Percentiles rank a stretch among this genome's conserved stretches.
Evolutionary conservation across 768 basidiomycete genomes (phyloP).

Genomic region (Lepiota brunneoincarnata): DNA sequence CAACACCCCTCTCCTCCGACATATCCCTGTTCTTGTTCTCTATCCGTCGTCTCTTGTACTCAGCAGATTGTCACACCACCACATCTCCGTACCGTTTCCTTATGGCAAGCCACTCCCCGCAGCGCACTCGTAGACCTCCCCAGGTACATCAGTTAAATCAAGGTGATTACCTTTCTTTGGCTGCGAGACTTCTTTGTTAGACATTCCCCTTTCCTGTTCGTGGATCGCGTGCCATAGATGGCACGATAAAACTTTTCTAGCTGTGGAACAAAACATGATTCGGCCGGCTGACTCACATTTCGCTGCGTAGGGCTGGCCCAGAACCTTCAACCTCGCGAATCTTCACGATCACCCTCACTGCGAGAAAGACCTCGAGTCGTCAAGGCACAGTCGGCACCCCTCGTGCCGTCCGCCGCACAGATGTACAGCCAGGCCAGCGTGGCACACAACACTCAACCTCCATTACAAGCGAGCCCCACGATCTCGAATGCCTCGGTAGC

Average conservation of each 20-base stretch:
- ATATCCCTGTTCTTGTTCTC: background rate
- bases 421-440: constrained; percentile 40
- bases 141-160: constrained; percentile 45
- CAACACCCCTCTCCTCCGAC: constrained; percentile 4
- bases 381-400: constrained; percentile 61
- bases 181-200: constrained; percentile 3
- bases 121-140: constrained; percentile 40
- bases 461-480: constrained; percentile 46
- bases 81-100: constrained; percentile 6
- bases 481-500: constrained; percentile 38
- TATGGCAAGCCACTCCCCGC: constrained; percentile 62
- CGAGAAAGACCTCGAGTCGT: constrained; percentile 49
- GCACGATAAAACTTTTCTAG: constrained; percentile 13
- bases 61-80: background rate
- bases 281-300: constrained; percentile 25
- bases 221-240: constrained; percentile 16
- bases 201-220: constrained; percentile 1
- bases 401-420: constrained; percentile 53
- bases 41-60: background rate
- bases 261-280: constrained; percentile 8
- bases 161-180: constrained; percentile 36
- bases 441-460: constrained; percentile 36
- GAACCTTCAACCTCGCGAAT: constrained; percentile 39
- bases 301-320: constrained; percentile 35
- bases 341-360: constrained; percentile 47